Base-by-base conservation (phyloP, 1,139 yeast genomes). In the Ogataea hybrid region DNA sequence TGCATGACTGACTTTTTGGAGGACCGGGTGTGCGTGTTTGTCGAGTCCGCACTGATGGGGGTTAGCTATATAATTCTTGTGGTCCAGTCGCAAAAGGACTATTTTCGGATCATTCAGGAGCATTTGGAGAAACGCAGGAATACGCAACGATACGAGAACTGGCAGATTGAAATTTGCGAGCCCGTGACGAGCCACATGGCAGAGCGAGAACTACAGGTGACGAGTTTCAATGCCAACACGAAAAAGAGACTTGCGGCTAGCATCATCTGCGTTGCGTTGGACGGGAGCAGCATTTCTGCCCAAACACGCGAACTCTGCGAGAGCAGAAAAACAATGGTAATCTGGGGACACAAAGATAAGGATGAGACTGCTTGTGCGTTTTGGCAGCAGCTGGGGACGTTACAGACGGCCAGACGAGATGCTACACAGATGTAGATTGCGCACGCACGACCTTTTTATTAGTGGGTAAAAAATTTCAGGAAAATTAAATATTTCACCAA, bases 31-130 rank as follows among this genome's bases (percentile, higher is more conserved):
- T 38, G 39, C 10, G 43, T 42, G 10, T 45, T 37, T 27, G 25
- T 39, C 16, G 52, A 49, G 23, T 42, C 35, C 4, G 41, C 48
- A 1, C 25, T 49, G 16, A 4, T 32, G 10, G 52, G 52, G 6
- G 15, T 42, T 9, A 45, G 44, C 20, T 41, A 16, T 21, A 32
- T 44, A 9, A 39, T 49, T 10, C 14, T 40, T 7, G 37, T 41
- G 14, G 25, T 40, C 15, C 21, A 27, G 14, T 32, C 30, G 15
- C n/a, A 22, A 6, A 37, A 27, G 10, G 21, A 34, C 16, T 29
- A 21, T 14, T 15, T 46, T 17, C 35, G 33, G 12, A 22, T 25
- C 21, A 33, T 38, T 4, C 15, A 28, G 15, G 44, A 41, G 12
- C 32, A 34, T 32, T 22, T 49, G 20, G 22, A 25, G 8, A 15